Evolutionary conservation across 1,284 basidiomycete genomes (phyloP).

Genomic region (Pseudomicrostroma phylloplanum): DNA sequence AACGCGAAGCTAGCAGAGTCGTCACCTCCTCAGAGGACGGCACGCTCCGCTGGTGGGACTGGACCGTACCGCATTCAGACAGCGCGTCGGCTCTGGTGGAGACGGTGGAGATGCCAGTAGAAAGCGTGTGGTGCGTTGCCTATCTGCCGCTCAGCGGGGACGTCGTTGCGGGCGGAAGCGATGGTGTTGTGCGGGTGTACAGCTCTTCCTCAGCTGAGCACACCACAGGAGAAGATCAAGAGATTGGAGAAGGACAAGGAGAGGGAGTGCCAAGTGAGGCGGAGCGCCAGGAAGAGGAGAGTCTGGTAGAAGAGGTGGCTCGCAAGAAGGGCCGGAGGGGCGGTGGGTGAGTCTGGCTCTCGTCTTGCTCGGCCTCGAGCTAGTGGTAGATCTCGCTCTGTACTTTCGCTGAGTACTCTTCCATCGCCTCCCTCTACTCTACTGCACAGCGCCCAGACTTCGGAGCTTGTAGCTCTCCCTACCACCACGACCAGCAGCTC

Average conservation of each 20-base stretch:
- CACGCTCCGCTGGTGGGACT: constrained; percentile 23
- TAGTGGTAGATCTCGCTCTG: no score
- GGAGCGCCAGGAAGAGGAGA: not conserved
- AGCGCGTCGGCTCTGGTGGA: not conserved
- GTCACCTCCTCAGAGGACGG: constrained; percentile 28
- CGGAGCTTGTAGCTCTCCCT: no score
- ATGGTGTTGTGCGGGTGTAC: constrained; percentile 25
- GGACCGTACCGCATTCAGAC: not conserved
- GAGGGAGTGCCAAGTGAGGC: not conserved
- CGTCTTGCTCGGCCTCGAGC: no score
- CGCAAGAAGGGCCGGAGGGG: constrained; percentile 1
- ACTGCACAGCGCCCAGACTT: no score
- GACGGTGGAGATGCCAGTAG: constrained; percentile 20
- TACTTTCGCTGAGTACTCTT: no score
- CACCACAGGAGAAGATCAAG: no score
- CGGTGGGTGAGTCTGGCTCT: no score
- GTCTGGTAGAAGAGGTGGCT: not conserved
- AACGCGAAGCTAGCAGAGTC: not conserved
- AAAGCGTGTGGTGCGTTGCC: constrained; percentile 26
- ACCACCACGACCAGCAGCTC: no score
- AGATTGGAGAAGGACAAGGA: not conserved
- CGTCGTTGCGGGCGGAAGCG: constrained; percentile 25
- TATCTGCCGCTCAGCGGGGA: constrained; percentile 20
- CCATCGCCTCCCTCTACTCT: no score
- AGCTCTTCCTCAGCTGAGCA: constrained; percentile 8